Evolutionary conservation across 805 yeast genomes (phyloP).

Genomic region (Candida ulmi): DNA sequence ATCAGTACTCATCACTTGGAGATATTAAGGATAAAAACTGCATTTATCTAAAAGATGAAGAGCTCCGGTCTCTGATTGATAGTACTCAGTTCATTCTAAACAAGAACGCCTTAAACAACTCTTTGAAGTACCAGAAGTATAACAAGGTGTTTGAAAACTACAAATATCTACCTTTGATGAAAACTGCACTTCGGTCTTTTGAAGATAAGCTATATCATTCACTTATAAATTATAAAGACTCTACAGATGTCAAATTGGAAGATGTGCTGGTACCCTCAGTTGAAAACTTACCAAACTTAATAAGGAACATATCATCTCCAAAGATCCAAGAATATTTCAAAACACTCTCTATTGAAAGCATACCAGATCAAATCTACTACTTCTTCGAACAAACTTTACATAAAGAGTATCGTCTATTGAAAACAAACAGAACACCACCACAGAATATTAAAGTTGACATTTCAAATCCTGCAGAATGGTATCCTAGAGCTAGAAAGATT

Average conservation of each 20-base stretch:
- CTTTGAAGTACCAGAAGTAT: not conserved
- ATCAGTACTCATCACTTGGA: too few species aligned
- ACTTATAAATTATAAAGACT: not conserved
- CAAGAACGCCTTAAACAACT: not conserved
- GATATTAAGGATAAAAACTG: not conserved
- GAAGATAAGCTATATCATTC: not conserved
- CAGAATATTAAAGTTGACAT: slow-evolving; percentile 33
- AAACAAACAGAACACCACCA: slow-evolving; percentile 11
- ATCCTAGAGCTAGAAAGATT: slow-evolving; percentile 76
- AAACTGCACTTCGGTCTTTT: not conserved
- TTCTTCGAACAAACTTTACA: slow-evolving; percentile 10
- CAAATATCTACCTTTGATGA: not conserved
- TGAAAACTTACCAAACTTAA: slow-evolving; percentile 1
- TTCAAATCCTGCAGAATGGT: slow-evolving; percentile 69
- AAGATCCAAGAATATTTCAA: not conserved
- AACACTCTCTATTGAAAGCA: not conserved
- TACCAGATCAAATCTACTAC: slow-evolving; percentile 4
- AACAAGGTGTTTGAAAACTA: not conserved
- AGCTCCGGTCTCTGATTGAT: not conserved
- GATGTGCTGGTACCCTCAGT: slow-evolving; percentile 6
- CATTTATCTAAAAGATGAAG: not conserved
- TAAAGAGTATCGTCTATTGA: slow-evolving; percentile 1
- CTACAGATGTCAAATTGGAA: not conserved
- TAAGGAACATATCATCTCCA: not conserved
- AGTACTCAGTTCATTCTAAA: not conserved